Evolutionary conservation across 352 stramenopile species (phyloP).

Genomic region (Phytophthora melonis): DNA sequence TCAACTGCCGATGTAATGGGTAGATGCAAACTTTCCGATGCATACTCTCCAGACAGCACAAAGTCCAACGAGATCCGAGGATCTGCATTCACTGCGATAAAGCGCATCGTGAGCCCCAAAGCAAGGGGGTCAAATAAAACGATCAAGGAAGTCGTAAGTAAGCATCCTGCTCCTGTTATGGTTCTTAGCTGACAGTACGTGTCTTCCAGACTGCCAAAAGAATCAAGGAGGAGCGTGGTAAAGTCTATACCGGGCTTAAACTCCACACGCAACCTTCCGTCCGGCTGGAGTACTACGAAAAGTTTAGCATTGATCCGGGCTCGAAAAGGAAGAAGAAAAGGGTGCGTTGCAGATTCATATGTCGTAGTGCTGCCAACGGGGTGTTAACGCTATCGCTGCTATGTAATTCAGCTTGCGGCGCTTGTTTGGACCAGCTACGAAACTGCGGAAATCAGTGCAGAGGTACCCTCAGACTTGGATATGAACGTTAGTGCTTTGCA

Average conservation of each 20-base stretch:
- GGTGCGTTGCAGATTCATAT: conserved; percentile 32
- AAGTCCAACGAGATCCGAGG: conserved; percentile 22
- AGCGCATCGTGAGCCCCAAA: conserved; percentile 29
- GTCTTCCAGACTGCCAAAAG: conserved; percentile 53
- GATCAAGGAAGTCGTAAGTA: conserved; percentile 31
- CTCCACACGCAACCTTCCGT: conserved; percentile 47
- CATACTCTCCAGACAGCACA: conserved; percentile 1
- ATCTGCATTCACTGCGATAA: conserved; percentile 20
- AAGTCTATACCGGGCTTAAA: conserved; percentile 73
- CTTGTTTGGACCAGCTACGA: conserved; percentile 75
- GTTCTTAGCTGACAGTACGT: conserved; percentile 6
- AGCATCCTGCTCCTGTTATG: conserved; percentile 5
- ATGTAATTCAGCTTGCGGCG: conserved; percentile 51
- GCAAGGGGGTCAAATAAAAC: conserved; percentile 14
- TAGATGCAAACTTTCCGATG: conserved; percentile 9
- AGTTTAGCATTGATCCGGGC: conserved; percentile 60
- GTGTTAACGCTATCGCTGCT: not conserved
- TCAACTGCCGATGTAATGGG: not conserved
- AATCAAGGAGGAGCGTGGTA: conserved; percentile 60
- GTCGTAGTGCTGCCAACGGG: not conserved
- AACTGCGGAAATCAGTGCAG: conserved; percentile 62
- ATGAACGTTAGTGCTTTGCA: not conserved
- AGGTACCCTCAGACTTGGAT: conserved; percentile 43
- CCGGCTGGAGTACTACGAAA: conserved; percentile 66
- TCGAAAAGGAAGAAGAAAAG: conserved; percentile 81